Base-by-base conservation (phyloP, 306 rosid genomes). In the Trifolium repens region DNA sequence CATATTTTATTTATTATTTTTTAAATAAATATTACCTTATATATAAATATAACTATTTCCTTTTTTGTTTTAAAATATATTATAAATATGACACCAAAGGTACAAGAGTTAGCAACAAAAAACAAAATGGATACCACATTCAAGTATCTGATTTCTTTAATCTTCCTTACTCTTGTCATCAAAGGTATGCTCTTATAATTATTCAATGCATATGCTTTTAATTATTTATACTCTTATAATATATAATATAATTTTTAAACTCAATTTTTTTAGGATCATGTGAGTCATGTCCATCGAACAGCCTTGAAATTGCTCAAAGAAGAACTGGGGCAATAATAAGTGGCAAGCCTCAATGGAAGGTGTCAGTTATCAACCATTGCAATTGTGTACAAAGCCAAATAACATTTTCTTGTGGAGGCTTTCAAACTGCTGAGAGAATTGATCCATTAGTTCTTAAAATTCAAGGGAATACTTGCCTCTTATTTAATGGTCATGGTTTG, bases 151-250 rank as follows among this genome's bases (percentile, higher is more conserved):
- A 22, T 58, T 58, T 58, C 35, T 14, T 4, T 26, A 24, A 58
- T 58, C 63, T 58, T 58, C n/a, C 3, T 58, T 58, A 9, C 63
- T 2, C 15, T 58, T 58, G 37, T 58, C 1, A 58, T 58, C 63
- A 58, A 58, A 24, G 63, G 63, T 58, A 58, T 44, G n/a, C 61
- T 55, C 14, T 55, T 55, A 55, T 24, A 57, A 9, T 57, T 24
- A 30, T 16, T 53, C 27, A 16, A 17, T 2, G 9, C 5, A 53
- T 53, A 39, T 39, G 42, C 42, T 39, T 39, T 39, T 39, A 37
- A 37, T 7, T 37, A 39, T 39, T 7, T 39, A 39, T 39, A 8
- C 42, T 39, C 42, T 39, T 9, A 39, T 22, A 22, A 22, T 22
- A 22, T 22, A 22, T 35, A 35, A 35, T 5, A 35, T 35, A 35